A percentile compares a stretch with the other conserved stretches of the same genome.
These are phyloP conservation scores for Blastocystis sp. DNA, from an alignment of 352 stramenopile species.

Conservation along the genomic window DNA sequence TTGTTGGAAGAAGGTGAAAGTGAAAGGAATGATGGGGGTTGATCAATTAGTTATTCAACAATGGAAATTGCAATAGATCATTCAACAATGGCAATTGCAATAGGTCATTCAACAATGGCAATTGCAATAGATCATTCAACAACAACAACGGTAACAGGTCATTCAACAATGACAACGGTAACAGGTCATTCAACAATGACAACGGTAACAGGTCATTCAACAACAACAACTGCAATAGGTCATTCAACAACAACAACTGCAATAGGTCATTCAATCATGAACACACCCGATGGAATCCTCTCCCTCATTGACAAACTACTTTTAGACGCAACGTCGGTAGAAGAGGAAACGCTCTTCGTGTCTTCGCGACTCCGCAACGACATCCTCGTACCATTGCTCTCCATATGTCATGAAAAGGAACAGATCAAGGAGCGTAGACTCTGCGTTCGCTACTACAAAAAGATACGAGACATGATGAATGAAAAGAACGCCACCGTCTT, in stretches of 20 bases:
- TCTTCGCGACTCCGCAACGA: conserved; percentile 14
- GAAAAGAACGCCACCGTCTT: not conserved
- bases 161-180: too few species aligned
- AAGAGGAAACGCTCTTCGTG: conserved; percentile 8
- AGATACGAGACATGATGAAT: conserved; percentile 14
- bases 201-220: too few species aligned
- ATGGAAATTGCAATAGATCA: too few species aligned
- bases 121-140: too few species aligned
- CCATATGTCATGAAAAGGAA: not conserved
- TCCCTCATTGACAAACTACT: conserved; percentile 36
- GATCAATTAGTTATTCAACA: too few species aligned
- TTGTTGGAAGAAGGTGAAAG: conserved; percentile 22
- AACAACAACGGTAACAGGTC: too few species aligned
- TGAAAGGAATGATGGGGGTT: too few species aligned
- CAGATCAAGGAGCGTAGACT: conserved; percentile 18
- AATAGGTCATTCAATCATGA: not conserved
- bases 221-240: too few species aligned
- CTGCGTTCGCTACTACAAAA: conserved; percentile 34
- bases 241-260: too few species aligned
- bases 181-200: too few species aligned
- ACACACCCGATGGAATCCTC: not conserved
- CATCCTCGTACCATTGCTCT: not conserved
- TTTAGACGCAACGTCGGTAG: not conserved
- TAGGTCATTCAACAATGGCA: too few species aligned
- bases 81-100: too few species aligned